A percentile compares a stretch with the other conserved stretches of the same genome.
Evolutionary conservation across 1,139 yeast genomes (phyloP).

Genomic region (Yamadazyma aaseri): DNA sequence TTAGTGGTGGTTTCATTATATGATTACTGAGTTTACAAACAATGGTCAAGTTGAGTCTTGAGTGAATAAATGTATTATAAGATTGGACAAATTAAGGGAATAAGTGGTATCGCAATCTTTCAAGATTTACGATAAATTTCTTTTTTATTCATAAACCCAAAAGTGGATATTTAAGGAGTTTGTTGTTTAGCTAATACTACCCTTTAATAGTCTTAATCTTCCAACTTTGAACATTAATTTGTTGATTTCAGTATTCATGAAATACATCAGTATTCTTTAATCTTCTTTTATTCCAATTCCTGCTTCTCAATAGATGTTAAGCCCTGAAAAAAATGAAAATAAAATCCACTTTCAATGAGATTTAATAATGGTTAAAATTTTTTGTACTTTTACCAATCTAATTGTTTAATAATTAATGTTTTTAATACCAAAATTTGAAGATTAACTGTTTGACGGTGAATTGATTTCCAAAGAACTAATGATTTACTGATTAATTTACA

Average conservation of each 20-base stretch:
- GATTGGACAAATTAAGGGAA: neutral
- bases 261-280: too few species aligned
- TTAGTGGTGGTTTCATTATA: too few species aligned
- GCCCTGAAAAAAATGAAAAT: too few species aligned
- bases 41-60: too few species aligned
- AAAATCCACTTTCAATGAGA: too few species aligned
- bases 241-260: too few species aligned
- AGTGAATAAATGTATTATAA: neutral
- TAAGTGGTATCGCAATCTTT: neutral
- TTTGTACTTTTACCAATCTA: neutral
- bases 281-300: too few species aligned
- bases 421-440: neutral
- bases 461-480: neutral
- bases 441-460: neutral
- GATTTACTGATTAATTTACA: neutral
- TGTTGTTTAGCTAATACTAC: neutral
- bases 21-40: too few species aligned
- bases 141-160: neutral
- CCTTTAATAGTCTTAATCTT: too few species aligned
- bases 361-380: neutral
- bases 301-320: too few species aligned
- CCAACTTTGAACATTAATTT: too few species aligned
- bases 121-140: too few species aligned
- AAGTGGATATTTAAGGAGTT: neutral
- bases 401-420: conserved; percentile 1